Evolutionary conservation across 176 grass and related monocot genomes (phyloP), one percentile per base, ranked within the genome.

Genomic region (maize (Zea mays)): DNA sequence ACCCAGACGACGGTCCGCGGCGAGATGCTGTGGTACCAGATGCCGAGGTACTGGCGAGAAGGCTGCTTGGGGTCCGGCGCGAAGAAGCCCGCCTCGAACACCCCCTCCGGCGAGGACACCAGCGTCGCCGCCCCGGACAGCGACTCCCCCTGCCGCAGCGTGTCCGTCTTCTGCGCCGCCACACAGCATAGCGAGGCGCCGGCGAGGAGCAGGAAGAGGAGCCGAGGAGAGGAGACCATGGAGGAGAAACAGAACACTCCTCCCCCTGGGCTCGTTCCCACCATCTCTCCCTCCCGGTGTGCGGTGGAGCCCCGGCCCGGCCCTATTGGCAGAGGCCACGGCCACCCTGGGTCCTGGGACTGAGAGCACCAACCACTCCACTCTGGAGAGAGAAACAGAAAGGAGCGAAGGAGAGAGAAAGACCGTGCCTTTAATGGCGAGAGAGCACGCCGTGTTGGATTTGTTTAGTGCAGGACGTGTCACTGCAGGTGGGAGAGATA

Each of bases 51-150:
- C 12, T 78, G 86, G 15, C 83, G 45, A 9, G 72, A 75, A 0
- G 79, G 85, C 8, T 21, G 77, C 5, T 37, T 63, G 12, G 78
- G 74, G 69, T 81, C 88, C 8, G 84, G 86, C 50, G 85, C 62
- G 76, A 91, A 85, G 87, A 97, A 97, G 16, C 94, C 88, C 41
- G 79, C 9, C 84, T 91, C 91, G 79, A 97, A 97, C 40, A 85
- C 75, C 17, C 67, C 78, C n/a, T 45, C 36, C 4, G 84, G 67
- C 3, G 86, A 85, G 10, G 91, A 97, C 6, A 91, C 80, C 58
- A 97, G 84, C 36, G 88, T 97, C 12, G 79, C 17, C 2, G 48
- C 21, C 11, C 55, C 75, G 3, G 69, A 48, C n/a, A 97, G 71
- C n/a, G 62, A 59, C 12, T 76, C 44, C 37, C 84, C 91, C 10